phyloP scores from a whole-genome alignment of 2,329 filamentous ascomycete species.

The Zasmidium angulare region DNA sequence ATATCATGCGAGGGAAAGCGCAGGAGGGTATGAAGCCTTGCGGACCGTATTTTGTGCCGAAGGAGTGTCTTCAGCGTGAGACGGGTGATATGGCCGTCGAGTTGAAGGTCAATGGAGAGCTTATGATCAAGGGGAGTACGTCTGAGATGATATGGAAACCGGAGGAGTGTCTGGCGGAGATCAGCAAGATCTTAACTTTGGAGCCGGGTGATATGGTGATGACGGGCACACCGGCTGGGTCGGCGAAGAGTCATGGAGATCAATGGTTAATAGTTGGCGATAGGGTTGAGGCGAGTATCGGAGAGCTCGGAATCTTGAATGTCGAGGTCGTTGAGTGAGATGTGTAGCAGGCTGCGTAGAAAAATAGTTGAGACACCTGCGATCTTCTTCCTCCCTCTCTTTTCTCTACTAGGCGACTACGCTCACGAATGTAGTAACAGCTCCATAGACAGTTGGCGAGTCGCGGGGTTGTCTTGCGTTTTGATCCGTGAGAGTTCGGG shows the following conservation, averaged over 20 bases:
- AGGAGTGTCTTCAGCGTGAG: background rate
- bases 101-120: conserved; percentile 1
- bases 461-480: no score
- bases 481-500: no score
- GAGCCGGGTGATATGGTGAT: conserved; percentile 6
- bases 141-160: conserved; percentile 1
- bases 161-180: conserved; percentile 2
- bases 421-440: no score
- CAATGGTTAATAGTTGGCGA: background rate
- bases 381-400: no score
- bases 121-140: conserved; percentile 3
- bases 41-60: background rate
- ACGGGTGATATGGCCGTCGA: background rate
- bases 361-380: background rate
- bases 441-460: background rate
- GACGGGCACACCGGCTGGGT: conserved; percentile 3
- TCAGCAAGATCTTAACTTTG: background rate
- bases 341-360: background rate
- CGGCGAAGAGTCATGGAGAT: conserved; percentile 1
- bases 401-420: no score
- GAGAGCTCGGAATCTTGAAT: background rate
- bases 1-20: conserved; percentile 6
- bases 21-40: conserved; percentile 1
- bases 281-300: conserved; percentile 1
- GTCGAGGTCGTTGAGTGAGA: conserved; percentile 1